Evolutionary conservation across 2,329 filamentous ascomycete genomes (phyloP), one percentile per base, ranked within the genome.

Genomic region (Chaetomium globosum): DNA sequence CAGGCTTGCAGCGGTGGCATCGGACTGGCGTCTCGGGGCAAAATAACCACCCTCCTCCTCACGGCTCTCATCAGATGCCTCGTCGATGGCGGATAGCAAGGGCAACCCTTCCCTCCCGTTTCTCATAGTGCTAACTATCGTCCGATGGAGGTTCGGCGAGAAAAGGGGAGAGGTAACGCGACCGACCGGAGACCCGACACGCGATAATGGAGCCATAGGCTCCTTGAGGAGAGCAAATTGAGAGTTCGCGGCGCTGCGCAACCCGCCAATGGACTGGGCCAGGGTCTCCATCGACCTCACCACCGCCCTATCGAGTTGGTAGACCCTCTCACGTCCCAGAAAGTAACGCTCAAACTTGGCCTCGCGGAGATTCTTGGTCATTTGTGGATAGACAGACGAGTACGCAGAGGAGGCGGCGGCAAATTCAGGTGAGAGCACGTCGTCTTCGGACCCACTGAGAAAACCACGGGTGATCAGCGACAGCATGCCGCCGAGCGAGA

Each of bases 341-440:
- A 93, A 80, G 73, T 91, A 97, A 73, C 97, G 91, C 76, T 98
- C 94, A 65, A 92, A 89, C 74, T 94, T 96, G 16, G 93, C 90
- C 76, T 98, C 94, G 68, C 87, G 86, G 13, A 97, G 81, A 66
- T 91, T 89, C 74, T 89, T 91, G 59, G 89, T 87, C 75, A 97
- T 87, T 43, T 86, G 83, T 16, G 83, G 81, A 72, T 93, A 89
- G 1, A 87, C 86, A 4, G 85, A 81, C 69, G 86, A 87, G 77
- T 93, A 94, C 49, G 81, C 81, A 2, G 82, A 79, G 16, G 84
- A 85, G 43, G 88, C 85, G 59, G 83, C 81, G 51, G 83, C 77
- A 74, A 93, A 94, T 13, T 86, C 83, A 1, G 84, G 78, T 1
- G 89, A 87, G 63, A 85, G 83, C 64, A 97, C 80, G 60, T 96